Base-by-base conservation (phyloP, 345 rosid genomes). In the Hibiscus mutabilis region DNA sequence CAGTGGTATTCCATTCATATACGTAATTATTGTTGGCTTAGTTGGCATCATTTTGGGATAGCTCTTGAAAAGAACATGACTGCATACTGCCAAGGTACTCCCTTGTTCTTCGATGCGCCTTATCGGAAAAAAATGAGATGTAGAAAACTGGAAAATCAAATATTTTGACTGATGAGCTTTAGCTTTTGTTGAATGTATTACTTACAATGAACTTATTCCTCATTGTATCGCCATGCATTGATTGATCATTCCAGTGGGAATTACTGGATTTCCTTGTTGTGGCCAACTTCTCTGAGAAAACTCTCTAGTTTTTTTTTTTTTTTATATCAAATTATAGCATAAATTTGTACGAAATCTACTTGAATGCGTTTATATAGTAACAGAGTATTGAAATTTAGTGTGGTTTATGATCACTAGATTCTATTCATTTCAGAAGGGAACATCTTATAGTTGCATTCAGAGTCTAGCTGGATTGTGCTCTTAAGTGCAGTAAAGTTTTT, bases 11-110 rank as follows among this genome's bases (percentile, higher is more conserved):
- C 71, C 91, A 1, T 70, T 88, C 47, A 44, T 80, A 57, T 88
- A 83, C 60, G 80, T 84, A 56, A 40, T 89, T 82, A 75, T 94
- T 21, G 77, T 94, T 29, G 97, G 89, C 73, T 74, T 89, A 76
- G 19, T 91, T 35, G 91, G 96, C 61, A 60, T 91, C 81, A 70
- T 94, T 67, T 66, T 91, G 84, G 97, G 95, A 31, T 91, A 87
- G 74, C 79, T 91, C 24, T 12, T 91, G 87, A 89, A 86, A 86
- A 83, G 80, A 67, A 70, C 87, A 68, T 91, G 80, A 88, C 66
- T 29, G 12, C 49, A 53, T 11, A 42, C 46, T 2, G 9, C 42
- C 58, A 40, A 67, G 35, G 47, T 57, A 66, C 21, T 68, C 24
- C 3, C 12, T 31, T 65, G 18, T 40, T 60, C 47, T 21, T 77